Conservation (phyloP, 2,329 filamentous ascomycete species). For the Calonectria pteridis region DNA sequence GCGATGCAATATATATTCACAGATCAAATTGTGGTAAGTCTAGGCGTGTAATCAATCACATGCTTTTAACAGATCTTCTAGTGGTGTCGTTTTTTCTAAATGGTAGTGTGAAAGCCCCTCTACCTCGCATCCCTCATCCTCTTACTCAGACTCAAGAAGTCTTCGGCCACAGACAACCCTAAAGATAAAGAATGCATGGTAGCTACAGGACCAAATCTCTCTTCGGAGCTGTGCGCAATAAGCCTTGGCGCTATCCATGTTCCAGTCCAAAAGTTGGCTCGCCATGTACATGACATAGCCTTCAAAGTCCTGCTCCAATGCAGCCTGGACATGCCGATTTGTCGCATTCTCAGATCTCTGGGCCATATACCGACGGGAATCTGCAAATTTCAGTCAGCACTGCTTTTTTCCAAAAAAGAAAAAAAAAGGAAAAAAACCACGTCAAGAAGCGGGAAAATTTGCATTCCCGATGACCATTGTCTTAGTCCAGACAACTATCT, state of each 20-base stretch:
- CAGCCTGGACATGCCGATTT: slow-evolving; percentile 23
- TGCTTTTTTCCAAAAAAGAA: background rate
- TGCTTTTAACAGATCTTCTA: background rate
- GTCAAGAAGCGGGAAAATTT: background rate
- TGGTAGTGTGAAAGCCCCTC: background rate
- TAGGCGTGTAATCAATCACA: background rate
- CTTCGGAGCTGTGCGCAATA: slow-evolving; percentile 27
- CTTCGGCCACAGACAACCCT: slow-evolving; percentile 12
- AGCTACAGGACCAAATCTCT: slow-evolving; percentile 22
- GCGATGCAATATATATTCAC: too few species aligned
- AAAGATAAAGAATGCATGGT: slow-evolving; percentile 22
- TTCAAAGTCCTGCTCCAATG: slow-evolving; percentile 31
- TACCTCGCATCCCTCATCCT: background rate
- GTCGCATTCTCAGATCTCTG: slow-evolving; percentile 14
- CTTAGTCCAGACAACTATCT: background rate
- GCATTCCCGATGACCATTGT: background rate
- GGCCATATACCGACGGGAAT: slow-evolving; percentile 27
- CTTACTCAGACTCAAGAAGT: background rate
- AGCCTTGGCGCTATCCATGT: slow-evolving; percentile 21
- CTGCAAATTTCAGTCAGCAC: background rate
- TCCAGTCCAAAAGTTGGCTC: slow-evolving; percentile 22
- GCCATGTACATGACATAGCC: slow-evolving; percentile 31
- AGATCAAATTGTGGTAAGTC: background rate
- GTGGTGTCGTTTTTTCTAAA: background rate
- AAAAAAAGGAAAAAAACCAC: too few species aligned